Evolutionary conservation across 2,329 filamentous ascomycete genomes (phyloP).

Genomic region (Lasiodiplodia gonubiensis): DNA sequence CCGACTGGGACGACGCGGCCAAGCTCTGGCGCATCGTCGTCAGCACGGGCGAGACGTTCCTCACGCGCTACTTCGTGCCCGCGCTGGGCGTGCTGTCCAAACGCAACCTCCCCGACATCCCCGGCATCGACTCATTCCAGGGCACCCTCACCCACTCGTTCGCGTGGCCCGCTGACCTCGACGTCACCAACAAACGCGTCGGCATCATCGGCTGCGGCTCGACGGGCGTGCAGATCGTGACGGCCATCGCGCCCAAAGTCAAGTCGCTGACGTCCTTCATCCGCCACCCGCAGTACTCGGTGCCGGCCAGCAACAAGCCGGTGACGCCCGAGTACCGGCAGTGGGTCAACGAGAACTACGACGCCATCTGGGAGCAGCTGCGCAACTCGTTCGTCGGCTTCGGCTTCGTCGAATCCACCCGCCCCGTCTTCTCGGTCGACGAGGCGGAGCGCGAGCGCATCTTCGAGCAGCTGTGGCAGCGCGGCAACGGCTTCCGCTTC

Average conservation of each 20-base stretch:
- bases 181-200: conserved; percentile 31
- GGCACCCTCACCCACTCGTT: conserved; percentile 42
- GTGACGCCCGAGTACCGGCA: conserved; percentile 38
- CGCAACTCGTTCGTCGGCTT: conserved; percentile 40
- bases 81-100: conserved; percentile 43
- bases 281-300: conserved; percentile 43
- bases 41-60: conserved; percentile 34
- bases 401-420: conserved; percentile 39
- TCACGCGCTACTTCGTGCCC: conserved; percentile 37
- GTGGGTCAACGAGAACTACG: conserved; percentile 43
- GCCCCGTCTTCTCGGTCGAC: conserved; percentile 6
- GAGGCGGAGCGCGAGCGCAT: conserved; percentile 30
- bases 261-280: conserved; percentile 34
- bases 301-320: conserved; percentile 41
- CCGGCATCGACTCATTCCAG: conserved; percentile 41
- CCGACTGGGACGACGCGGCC: conserved; percentile 41
- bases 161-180: not conserved
- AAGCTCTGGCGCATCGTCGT: conserved; percentile 42
- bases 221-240: conserved; percentile 39
- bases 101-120: conserved; percentile 43
- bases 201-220: conserved; percentile 39
- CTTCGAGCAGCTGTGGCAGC: conserved; percentile 30
- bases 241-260: conserved; percentile 36
- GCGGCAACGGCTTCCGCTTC: conserved; percentile 39
- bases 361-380: conserved; percentile 40